Conservation (phyloP, 2,329 filamentous ascomycete species). For the Sporothrix dimorphospora region DNA sequence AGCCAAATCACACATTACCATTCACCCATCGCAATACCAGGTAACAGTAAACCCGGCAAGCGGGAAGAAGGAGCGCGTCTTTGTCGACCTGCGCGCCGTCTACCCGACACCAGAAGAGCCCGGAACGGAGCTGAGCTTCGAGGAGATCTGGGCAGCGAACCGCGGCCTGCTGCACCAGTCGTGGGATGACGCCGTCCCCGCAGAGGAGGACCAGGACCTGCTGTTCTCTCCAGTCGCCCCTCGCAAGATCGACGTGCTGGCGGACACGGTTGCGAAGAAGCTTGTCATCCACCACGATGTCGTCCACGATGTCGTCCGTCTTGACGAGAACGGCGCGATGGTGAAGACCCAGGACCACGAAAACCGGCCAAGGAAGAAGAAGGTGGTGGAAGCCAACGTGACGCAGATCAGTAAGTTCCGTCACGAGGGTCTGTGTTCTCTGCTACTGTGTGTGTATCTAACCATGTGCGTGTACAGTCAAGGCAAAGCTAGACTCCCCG, state of each 20-base stretch:
- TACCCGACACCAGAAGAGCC: conserved; percentile 77
- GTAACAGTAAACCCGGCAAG: conserved; percentile 80
- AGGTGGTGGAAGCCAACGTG: conserved; percentile 83
- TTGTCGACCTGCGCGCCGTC: conserved; percentile 81
- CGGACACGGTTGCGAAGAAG: conserved; percentile 41
- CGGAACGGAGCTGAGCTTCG: conserved; percentile 81
- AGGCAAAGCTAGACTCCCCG: conserved; percentile 90
- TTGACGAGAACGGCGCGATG: conserved; percentile 64
- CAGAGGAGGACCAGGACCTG: background rate
- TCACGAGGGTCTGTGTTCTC: too few relatives aligned
- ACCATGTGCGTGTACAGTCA: conserved; percentile 60
- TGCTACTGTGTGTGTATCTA: background rate
- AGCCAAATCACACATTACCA: conserved; percentile 63
- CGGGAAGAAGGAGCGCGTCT: conserved; percentile 82
- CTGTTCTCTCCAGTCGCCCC: conserved; percentile 35
- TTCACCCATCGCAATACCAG: conserved; percentile 73
- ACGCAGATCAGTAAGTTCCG: conserved; percentile 79
- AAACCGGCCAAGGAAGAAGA: conserved; percentile 66
- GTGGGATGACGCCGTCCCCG: conserved; percentile 54
- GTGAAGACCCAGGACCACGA: conserved; percentile 34
- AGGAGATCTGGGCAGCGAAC: conserved; percentile 81
- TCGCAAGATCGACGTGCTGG: conserved; percentile 41
- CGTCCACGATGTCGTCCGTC: conserved; percentile 46
- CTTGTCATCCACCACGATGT: conserved; percentile 51
- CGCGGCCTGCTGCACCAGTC: conserved; percentile 68